Percentiles rank a stretch among this genome's conserved stretches.
These are phyloP conservation scores for Myochromella boudieri DNA, from an alignment of 768 basidiomycete genomes.

Conservation along the genomic window DNA sequence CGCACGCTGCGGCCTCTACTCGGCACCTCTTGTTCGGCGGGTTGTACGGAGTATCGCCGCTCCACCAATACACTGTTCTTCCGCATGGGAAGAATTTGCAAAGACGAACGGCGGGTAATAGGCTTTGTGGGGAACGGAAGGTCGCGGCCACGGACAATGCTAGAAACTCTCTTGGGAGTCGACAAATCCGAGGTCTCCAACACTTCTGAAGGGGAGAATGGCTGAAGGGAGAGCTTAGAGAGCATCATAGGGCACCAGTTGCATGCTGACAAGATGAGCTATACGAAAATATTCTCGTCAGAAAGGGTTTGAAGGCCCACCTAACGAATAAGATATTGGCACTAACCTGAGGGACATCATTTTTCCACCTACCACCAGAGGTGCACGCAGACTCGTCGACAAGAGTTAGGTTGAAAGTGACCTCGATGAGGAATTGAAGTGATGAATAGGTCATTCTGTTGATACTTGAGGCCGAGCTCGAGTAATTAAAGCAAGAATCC, in stretches of 20 bases:
- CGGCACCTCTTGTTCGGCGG: too few species aligned
- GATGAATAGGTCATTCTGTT: constrained; percentile 3
- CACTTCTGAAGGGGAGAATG: background rate
- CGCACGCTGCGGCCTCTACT: constrained; percentile 6
- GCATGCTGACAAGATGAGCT: constrained; percentile 11
- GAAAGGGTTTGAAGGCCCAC: background rate
- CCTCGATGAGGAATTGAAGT: constrained; percentile 7
- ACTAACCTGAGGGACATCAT: constrained; percentile 3
- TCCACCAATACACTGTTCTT: background rate
- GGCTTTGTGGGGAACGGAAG: constrained; percentile 8
- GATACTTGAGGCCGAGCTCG: constrained; percentile 6
- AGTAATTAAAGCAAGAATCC: background rate
- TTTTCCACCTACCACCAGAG: background rate
- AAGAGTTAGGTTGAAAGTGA: constrained; percentile 12
- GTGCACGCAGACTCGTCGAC: constrained; percentile 6
- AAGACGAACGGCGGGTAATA: background rate
- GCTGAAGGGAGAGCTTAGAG: constrained; percentile 1
- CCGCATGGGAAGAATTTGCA: background rate
- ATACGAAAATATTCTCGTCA: background rate
- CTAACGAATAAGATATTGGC: background rate
- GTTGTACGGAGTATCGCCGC: constrained; percentile 4
- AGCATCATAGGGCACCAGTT: background rate
- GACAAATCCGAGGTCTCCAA: background rate
- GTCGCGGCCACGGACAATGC: constrained; percentile 11
- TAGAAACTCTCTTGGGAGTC: background rate